Conservation (phyloP, 352 stramenopile species). For the Phytophthora sp. region DNA sequence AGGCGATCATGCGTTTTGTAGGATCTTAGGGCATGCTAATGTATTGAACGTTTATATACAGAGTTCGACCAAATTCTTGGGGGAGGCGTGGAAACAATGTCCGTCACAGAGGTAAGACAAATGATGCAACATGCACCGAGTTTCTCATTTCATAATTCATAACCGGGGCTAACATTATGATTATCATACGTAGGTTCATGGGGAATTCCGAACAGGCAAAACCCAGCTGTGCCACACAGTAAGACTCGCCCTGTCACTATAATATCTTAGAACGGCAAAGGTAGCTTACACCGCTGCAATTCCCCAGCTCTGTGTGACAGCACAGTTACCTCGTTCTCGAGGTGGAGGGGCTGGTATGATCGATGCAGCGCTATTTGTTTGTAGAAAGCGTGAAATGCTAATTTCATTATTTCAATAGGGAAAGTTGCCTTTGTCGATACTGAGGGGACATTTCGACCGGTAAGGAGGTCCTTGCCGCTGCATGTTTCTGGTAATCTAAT, state of each 20-base stretch:
- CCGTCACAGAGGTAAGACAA: conserved; percentile 88
- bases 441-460: conserved; percentile 92
- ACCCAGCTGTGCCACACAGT: conserved; percentile 94
- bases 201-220: conserved; percentile 95
- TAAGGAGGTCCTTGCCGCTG: conserved; percentile 12
- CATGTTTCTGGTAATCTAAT: not conserved
- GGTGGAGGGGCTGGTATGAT: conserved; percentile 78
- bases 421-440: conserved; percentile 92
- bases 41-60: conserved; percentile 12
- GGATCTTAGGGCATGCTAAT: not conserved
- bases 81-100: conserved; percentile 90
- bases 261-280: no score
- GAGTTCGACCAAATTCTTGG: conserved; percentile 88
- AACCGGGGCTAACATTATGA: not conserved
- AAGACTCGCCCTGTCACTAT: no score
- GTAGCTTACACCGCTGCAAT: not conserved
- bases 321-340: conserved; percentile 86
- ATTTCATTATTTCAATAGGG: conserved; percentile 39
- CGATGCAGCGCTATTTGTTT: not conserved
- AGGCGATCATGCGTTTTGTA: not conserved
- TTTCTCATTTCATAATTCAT: not conserved
- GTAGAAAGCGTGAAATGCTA: not conserved
- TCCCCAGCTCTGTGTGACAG: conserved; percentile 69
- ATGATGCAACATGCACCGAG: not conserved
- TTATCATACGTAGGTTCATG: conserved; percentile 69